phyloP scores from a whole-genome alignment of 768 basidiomycete species.

The Pholiota conissans region DNA sequence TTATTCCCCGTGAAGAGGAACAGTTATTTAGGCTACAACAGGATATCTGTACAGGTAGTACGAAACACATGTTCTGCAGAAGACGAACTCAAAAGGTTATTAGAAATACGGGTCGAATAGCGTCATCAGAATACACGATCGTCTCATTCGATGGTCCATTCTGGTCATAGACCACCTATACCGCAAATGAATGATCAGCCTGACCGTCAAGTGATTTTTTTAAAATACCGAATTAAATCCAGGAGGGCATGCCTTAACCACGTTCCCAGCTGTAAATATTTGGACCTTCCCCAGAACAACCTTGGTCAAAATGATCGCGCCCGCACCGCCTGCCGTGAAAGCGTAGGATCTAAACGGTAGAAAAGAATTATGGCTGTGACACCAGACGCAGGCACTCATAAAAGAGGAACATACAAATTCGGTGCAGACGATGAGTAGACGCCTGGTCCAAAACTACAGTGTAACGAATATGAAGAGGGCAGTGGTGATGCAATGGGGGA shows the following conservation, averaged over 20 bases:
- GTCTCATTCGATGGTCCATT: constrained; percentile 28
- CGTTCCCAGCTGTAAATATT: constrained; percentile 18
- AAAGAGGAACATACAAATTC: constrained; percentile 24
- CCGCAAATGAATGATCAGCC: background rate
- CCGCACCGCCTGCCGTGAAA: constrained; percentile 19
- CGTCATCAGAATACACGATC: constrained; percentile 30
- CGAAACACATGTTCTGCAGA: too few species aligned
- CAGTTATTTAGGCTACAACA: background rate
- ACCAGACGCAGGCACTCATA: background rate
- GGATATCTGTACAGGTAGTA: background rate
- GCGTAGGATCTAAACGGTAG: constrained; percentile 21
- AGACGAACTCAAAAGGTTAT: too few species aligned
- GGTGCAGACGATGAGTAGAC: constrained; percentile 30
- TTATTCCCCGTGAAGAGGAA: too few species aligned
- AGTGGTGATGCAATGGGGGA: too few species aligned
- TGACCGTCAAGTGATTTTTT: too few species aligned
- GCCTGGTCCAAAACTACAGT: constrained; percentile 26
- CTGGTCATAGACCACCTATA: constrained; percentile 24
- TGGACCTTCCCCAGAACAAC: constrained; percentile 28
- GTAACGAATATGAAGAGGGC: background rate
- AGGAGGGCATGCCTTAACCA: constrained; percentile 25
- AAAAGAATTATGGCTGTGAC: background rate
- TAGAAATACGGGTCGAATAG: constrained; percentile 32
- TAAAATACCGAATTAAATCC: constrained; percentile 30
- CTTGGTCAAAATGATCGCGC: constrained; percentile 29